Conservation (phyloP, 768 basidiomycete genomes). For the Tremella mesenterica region DNA sequence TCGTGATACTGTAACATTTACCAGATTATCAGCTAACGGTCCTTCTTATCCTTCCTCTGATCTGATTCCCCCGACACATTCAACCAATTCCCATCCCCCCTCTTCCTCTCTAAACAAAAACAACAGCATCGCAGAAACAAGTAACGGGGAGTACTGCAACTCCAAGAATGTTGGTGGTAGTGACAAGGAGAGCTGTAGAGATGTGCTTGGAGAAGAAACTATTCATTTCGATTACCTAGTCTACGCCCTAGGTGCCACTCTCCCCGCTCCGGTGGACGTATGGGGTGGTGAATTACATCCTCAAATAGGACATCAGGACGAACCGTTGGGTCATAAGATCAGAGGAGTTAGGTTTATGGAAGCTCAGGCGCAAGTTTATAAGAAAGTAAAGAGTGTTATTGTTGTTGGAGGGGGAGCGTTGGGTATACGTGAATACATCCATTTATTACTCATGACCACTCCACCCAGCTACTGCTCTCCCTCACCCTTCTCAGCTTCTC, state of each 20-base stretch:
- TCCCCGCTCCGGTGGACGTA: constrained; percentile 42
- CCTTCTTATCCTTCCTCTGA: not conserved
- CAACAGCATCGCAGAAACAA: too few species aligned
- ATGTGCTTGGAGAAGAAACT: constrained; percentile 23
- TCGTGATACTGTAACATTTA: constrained; percentile 24
- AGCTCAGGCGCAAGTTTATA: constrained; percentile 30
- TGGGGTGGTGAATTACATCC: constrained; percentile 26
- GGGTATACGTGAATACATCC: constrained; percentile 44
- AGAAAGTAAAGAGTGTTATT: constrained; percentile 37
- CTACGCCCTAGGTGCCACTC: constrained; percentile 39
- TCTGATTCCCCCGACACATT: too few species aligned
- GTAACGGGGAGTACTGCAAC: too few species aligned
- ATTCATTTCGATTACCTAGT: constrained; percentile 40
- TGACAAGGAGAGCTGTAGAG: too few species aligned
- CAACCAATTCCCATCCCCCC: not conserved
- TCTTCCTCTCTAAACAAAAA: not conserved
- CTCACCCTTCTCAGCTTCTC: not conserved
- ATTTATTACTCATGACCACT: not conserved
- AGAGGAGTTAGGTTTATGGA: constrained; percentile 41
- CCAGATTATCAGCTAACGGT: constrained; percentile 2
- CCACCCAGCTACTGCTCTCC: not conserved
- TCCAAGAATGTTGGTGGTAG: too few species aligned
- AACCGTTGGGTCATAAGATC: constrained; percentile 33
- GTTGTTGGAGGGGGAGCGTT: constrained; percentile 47
- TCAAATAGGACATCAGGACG: constrained; percentile 8